Conservation (phyloP, 768 basidiomycete genomes). For the Pulveroboletus sp. region DNA sequence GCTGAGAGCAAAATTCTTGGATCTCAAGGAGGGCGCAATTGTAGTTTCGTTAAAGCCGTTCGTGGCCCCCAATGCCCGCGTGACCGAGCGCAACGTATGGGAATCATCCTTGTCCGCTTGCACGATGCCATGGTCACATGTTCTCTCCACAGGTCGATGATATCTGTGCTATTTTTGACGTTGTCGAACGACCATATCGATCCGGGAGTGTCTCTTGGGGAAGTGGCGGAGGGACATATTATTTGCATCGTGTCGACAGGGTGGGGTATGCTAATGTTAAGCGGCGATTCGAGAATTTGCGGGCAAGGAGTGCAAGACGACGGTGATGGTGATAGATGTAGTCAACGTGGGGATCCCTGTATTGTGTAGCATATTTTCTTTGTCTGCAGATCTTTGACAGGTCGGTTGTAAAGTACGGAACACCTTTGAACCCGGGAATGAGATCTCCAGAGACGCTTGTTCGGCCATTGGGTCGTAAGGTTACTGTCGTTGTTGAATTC, state of each 20-base stretch:
- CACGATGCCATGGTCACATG: neutral
- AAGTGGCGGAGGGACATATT: slow-evolving; percentile 63
- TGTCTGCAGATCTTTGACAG: neutral
- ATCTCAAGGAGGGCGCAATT: slow-evolving; percentile 88
- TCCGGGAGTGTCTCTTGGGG: slow-evolving; percentile 83
- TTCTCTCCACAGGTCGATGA: slow-evolving; percentile 55
- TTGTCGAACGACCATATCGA: slow-evolving; percentile 60
- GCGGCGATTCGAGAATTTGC: slow-evolving; percentile 50
- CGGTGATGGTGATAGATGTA: slow-evolving; percentile 7
- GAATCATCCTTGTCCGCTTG: neutral
- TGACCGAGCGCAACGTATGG: slow-evolving; percentile 80
- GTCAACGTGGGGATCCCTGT: neutral
- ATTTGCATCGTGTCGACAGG: slow-evolving; percentile 73
- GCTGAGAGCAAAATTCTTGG: slow-evolving; percentile 84
- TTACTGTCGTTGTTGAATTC: neutral
- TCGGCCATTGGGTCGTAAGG: neutral
- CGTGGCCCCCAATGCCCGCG: slow-evolving; percentile 66
- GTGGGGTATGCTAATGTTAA: slow-evolving; percentile 59
- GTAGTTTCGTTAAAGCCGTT: slow-evolving; percentile 88
- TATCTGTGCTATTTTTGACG: slow-evolving; percentile 78
- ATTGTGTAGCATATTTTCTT: neutral
- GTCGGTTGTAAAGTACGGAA: neutral
- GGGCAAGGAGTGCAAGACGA: slow-evolving; percentile 28
- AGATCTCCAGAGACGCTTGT: neutral
- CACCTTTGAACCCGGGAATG: neutral